Evolutionary conservation across 1,284 basidiomycete genomes (phyloP), one percentile per base, ranked within the genome.

Genomic region (Phellinidium pouzarii): DNA sequence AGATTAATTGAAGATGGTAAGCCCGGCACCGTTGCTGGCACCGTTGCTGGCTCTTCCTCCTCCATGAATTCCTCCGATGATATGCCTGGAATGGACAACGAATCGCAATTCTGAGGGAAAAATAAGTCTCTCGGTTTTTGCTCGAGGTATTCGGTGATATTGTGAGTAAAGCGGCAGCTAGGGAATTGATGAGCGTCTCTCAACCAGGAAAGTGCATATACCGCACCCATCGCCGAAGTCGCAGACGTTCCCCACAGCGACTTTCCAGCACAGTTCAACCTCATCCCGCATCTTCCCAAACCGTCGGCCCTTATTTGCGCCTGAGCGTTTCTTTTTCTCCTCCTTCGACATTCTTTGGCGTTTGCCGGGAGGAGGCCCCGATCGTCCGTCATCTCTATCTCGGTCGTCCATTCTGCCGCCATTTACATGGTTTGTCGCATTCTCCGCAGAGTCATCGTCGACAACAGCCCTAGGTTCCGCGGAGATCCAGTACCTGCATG

Each of bases 131-230:
- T 69, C 0, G 84, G 79, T 70, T 96, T 96, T 1, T 75, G 76
- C 14, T 74, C 74, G 31, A 97, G 79, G 68, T 96, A 98, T 2
- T 72, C 74, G 2, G 72, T 61, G 55, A 94, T 73, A 61, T 92
- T 86, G 66, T 98, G 95, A 2, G 80, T 84, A 63, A 81, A 88
- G 31, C 84, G 80, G 64, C 94, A 97, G 53, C 86, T 90, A 22
- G 40, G 12, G 40, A n/a, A 50, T 17, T 22, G 2, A 20, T 38
- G 20, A 7, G 31, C 34, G 29, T 22, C 23, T 40, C 17, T 26
- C 25, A 20, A 11, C 23, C 25, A 36, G 23, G 45, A 34, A 44
- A 45, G 27, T 36, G 29, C 42, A 52, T 29, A 50, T 20, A 40
- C 74, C 80, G 59, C 60, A 87, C 83, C 78, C 73, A 52, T 72